Evolutionary conservation across 106 monocot genomes (phyloP).

Genomic region (Apostasia shenzhenica): DNA sequence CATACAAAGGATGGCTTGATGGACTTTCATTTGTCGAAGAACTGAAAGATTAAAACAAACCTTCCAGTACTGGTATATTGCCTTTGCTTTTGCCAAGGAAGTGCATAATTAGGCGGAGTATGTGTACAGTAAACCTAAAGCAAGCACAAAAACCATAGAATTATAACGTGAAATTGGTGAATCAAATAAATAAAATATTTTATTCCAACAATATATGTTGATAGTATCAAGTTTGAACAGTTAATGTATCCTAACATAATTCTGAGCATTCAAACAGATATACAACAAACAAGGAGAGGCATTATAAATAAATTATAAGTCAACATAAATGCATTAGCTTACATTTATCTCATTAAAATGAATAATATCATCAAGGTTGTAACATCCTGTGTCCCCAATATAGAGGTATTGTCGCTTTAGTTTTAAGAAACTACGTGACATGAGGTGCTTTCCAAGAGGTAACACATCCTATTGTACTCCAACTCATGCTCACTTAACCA

Average conservation of each 20-base stretch:
- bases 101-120: conserved; percentile 86
- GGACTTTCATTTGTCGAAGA: neutral
- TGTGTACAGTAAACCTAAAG: conserved; percentile 88
- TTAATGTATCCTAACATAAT: neutral
- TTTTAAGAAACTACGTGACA: no score
- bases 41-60: conserved; percentile 24
- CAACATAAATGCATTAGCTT: no score
- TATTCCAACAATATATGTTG: neutral
- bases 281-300: neutral
- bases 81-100: conserved; percentile 98
- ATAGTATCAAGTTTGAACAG: neutral
- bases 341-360: no score
- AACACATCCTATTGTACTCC: no score
- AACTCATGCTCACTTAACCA: no score
- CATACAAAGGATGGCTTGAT: no score
- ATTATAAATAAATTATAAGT: no score
- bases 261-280: no score
- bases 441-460: no score
- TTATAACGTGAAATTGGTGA: neutral
- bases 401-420: no score
- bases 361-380: no score
- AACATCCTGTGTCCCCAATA: no score
- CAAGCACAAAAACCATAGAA: conserved; percentile 1
- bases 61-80: conserved; percentile 90
- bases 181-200: neutral